Evolutionary conservation across 768 basidiomycete species (phyloP), one percentile per base, ranked within the genome.

Genomic region (Naganishia vaughanmartiniae): DNA sequence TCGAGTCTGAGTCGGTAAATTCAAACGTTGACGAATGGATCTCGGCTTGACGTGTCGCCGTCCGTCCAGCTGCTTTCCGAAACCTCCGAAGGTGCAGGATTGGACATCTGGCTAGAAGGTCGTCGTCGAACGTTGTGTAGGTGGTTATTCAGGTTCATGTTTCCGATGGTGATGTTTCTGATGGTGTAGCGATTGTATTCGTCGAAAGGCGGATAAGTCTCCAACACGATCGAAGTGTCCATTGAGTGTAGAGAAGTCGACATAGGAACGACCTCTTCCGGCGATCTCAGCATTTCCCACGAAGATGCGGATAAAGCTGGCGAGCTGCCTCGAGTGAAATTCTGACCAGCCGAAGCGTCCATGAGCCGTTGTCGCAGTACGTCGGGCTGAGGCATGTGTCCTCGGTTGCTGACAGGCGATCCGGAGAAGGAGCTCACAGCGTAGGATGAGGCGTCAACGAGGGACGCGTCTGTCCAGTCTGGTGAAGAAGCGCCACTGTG

Each of bases 31-130:
- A 31, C 24, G 33, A 33, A 67, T 4, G 54, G 7, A 45, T 54
- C 51, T 14, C 39, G 39, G 42, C 33, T 56, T n/a, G 33, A n/a
- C 17, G 24, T 31, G 21, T 54, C 54, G n/a, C 53, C 53, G 45
- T 45, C 54, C 19, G 53, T 55, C 67, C 42, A 56, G 36, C 54
- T 28, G 54, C 54, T 68, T 2, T 68, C 54, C 53, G 54, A 55
- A 17, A 28, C 1, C 4, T 68, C 39, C 53, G 54, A 55, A 12
- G 24, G 15, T 11, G 54, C 39, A 14, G 21, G 24, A 26, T 42
- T 45, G n/a, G 39, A 46, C n/a, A 19, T 30, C 21, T 45, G 39
- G 39, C 60, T 58, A 11, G 10, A 7, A 19, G 57, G 21, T 24
- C 34, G 57, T 15, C 34, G 57, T 15, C 9, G 19, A 39, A 4